These are phyloP conservation scores for Jackrogersella multiformis DNA, from an alignment of 495 filamentous ascomycete species.

Conservation along the genomic window DNA sequence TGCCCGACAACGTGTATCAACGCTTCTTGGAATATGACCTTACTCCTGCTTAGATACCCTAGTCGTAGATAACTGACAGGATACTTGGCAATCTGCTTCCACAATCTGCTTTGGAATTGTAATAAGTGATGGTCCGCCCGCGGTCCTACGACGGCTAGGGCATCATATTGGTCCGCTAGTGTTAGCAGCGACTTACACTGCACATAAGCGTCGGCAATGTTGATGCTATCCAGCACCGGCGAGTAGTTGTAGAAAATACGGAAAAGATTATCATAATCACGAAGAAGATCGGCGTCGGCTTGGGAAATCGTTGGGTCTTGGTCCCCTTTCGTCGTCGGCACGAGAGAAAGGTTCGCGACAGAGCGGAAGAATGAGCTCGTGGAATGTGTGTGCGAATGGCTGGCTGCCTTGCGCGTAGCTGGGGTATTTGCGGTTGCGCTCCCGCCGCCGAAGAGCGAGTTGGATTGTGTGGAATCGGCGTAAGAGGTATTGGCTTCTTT, in stretches of 20 bases:
- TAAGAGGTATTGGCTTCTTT: constrained; percentile 57
- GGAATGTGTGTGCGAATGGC: constrained; percentile 63
- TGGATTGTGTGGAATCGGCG: constrained; percentile 33
- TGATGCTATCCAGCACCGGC: constrained; percentile 78
- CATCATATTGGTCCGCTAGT: constrained; percentile 91
- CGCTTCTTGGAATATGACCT: constrained; percentile 89
- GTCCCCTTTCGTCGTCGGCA: constrained; percentile 44
- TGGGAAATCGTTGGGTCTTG: constrained; percentile 55
- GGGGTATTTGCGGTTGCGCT: constrained; percentile 38
- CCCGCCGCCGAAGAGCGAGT: constrained; percentile 57
- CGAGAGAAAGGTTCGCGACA: constrained; percentile 78
- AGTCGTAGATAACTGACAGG: constrained; percentile 90
- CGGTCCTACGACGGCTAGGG: constrained; percentile 83
- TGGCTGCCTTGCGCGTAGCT: constrained; percentile 44
- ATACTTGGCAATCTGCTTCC: constrained; percentile 95
- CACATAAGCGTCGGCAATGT: constrained; percentile 88
- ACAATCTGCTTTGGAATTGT: constrained; percentile 86
- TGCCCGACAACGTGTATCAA: constrained; percentile 91
- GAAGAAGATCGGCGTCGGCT: constrained; percentile 73
- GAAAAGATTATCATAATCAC: constrained; percentile 93
- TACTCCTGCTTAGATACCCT: constrained; percentile 82
- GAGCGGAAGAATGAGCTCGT: constrained; percentile 83
- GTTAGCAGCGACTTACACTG: constrained; percentile 88
- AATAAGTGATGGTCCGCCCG: constrained; percentile 93
- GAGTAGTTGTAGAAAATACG: constrained; percentile 93